Evolutionary conservation across 305 asterid genomes (phyloP).

Genomic region (Andrographis paniculata): DNA sequence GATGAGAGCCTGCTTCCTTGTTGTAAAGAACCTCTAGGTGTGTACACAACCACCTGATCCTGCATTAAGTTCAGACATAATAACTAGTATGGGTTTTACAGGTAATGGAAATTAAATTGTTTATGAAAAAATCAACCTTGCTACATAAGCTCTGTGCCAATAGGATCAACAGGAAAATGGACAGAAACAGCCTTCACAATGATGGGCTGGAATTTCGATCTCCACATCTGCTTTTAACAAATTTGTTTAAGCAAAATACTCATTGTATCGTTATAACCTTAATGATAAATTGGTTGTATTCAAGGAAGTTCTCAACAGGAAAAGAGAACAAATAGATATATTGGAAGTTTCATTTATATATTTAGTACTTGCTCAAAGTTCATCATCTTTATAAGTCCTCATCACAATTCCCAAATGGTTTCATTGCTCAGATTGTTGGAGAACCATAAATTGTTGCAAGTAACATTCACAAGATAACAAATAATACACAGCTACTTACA

Average conservation of each 20-base stretch:
- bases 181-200: conserved; percentile 36
- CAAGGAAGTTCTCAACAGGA: conserved; percentile 13
- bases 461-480: too few relatives aligned
- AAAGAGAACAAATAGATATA: not conserved
- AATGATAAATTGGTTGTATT: not conserved
- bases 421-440: not conserved
- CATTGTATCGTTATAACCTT: conserved; percentile 5
- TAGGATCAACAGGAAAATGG: conserved; percentile 62
- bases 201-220: conserved; percentile 45
- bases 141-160: conserved; percentile 71
- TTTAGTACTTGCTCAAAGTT: not conserved
- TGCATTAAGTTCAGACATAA: not conserved
- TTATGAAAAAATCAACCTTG: conserved; percentile 24
- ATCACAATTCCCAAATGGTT: not conserved
- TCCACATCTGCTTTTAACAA: conserved; percentile 52
- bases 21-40: not conserved
- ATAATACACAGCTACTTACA: conserved; percentile 41
- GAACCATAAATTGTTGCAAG: too few relatives aligned
- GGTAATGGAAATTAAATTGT: not conserved
- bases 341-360: not conserved
- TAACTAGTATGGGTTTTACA: conserved; percentile 3
- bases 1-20: not conserved
- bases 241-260: conserved; percentile 17
- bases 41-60: not conserved
- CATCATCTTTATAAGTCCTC: not conserved